Conservation (phyloP, 2,329 filamentous ascomycete species). For the Ophiostoma sp. region DNA sequence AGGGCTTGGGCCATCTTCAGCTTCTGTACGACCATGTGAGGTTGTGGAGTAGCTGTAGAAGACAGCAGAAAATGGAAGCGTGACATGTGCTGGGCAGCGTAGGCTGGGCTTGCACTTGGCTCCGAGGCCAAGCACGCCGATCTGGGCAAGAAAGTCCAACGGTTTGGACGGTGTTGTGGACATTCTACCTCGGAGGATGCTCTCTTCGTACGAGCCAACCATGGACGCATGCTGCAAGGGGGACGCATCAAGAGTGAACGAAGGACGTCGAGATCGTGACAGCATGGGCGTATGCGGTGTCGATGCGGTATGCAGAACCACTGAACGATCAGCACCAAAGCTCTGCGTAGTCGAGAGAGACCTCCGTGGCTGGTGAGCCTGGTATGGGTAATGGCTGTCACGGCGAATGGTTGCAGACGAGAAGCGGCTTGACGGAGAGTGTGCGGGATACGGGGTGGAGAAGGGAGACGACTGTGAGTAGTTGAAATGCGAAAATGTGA, state of each 20-base stretch:
- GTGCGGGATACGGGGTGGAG: conserved; percentile 19
- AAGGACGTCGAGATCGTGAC: conserved; percentile 58
- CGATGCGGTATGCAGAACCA: conserved; percentile 57
- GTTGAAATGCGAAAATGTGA: conserved; percentile 53
- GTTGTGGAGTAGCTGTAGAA: conserved; percentile 87
- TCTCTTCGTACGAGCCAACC: conserved; percentile 97
- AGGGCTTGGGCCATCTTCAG: conserved; percentile 83
- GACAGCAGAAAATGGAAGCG: conserved; percentile 84
- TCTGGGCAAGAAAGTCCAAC: conserved; percentile 87
- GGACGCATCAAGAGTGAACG: conserved; percentile 66
- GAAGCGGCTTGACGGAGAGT: conserved; percentile 32
- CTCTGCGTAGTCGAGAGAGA: conserved; percentile 54
- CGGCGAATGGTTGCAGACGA: conserved; percentile 42
- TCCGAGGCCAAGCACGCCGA: conserved; percentile 84
- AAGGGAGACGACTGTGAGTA: conserved; percentile 31
- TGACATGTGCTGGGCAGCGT: conserved; percentile 83
- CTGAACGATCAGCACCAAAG: background rate
- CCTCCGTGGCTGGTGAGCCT: conserved; percentile 71
- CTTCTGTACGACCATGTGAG: conserved; percentile 55
- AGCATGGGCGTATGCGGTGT: conserved; percentile 43
- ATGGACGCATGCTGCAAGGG: conserved; percentile 85
- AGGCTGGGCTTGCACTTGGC: conserved; percentile 75
- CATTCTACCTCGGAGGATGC: conserved; percentile 90
- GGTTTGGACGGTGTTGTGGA: conserved; percentile 92
- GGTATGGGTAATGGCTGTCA: conserved; percentile 60